phyloP scores from a whole-genome alignment of 208 protist genomes.

The Blastocrithidia nonstop region DNA sequence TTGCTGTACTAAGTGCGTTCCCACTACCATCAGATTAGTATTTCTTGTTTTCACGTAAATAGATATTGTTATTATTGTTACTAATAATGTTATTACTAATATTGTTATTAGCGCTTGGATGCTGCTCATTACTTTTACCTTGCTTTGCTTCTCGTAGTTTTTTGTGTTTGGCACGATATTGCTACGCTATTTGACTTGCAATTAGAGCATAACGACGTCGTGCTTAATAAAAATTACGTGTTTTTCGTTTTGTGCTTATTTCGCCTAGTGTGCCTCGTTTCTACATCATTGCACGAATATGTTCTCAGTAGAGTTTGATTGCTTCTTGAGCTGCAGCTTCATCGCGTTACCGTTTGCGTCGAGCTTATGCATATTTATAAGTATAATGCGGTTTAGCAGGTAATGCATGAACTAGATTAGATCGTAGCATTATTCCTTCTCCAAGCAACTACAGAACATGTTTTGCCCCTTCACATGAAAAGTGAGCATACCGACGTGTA shows the following conservation, averaged over 20 bases:
- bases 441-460: constrained; percentile 50
- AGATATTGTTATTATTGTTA: neutral
- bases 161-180: constrained; percentile 9
- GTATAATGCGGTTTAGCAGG: constrained; percentile 53
- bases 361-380: constrained; percentile 44
- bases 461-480: constrained; percentile 72
- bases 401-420: constrained; percentile 20
- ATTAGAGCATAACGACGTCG: constrained; percentile 37
- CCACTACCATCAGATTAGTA: too few species aligned
- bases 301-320: too few species aligned
- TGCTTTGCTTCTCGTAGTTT: neutral
- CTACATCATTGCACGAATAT: too few species aligned
- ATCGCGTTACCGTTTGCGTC: constrained; percentile 47
- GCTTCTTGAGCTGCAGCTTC: too few species aligned
- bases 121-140: too few species aligned
- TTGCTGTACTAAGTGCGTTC: too few species aligned
- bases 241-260: too few species aligned
- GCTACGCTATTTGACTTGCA: constrained; percentile 44
- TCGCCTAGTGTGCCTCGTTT: too few species aligned
- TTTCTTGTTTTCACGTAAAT: neutral
- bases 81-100: neutral
- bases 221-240: constrained; percentile 48
- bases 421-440: constrained; percentile 16
- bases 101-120: neutral
- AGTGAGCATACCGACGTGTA: constrained; percentile 63